These are phyloP conservation scores for Pinus albicaulis DNA, from an alignment of 75 land plant genomes.

Conservation along the genomic window DNA sequence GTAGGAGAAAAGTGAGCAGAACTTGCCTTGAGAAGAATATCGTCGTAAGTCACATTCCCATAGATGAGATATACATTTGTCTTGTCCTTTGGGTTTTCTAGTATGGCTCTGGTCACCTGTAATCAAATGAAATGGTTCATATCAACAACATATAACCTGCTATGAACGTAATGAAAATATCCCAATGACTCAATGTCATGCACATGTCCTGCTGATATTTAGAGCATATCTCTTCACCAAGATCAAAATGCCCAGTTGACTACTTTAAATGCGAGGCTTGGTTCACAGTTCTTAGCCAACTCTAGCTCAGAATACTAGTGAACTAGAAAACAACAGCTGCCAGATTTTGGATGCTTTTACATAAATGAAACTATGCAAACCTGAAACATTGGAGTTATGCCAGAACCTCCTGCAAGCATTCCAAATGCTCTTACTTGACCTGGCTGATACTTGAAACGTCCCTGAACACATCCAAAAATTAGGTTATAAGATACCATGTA, in stretches of 20 bases:
- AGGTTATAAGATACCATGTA: too few relatives aligned
- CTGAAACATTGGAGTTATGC: conserved; percentile 95
- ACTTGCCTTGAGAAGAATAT: conserved; percentile 85
- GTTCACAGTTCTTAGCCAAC: not conserved
- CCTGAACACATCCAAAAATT: conserved; percentile 31
- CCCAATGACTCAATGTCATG: conserved; percentile 2
- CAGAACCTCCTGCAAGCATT: conserved; percentile 95
- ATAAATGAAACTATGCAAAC: conserved; percentile 22
- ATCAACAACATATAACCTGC: not conserved
- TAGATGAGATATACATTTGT: conserved; percentile 76
- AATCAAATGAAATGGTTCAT: not conserved
- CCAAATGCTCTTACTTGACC: conserved; percentile 86
- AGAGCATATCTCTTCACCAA: not conserved
- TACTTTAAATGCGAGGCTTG: too few relatives aligned
- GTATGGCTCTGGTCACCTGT: conserved; percentile 88
- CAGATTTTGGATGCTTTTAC: not conserved
- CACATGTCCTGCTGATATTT: not conserved
- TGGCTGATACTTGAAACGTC: conserved; percentile 78
- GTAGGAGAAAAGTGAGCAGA: not conserved
- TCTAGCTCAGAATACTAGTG: not conserved
- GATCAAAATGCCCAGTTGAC: not conserved
- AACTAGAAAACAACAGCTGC: not conserved
- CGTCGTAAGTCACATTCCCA: conserved; percentile 89
- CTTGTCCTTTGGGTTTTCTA: conserved; percentile 80
- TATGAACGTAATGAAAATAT: not conserved